Evolutionary conservation across 768 basidiomycete genomes (phyloP), one percentile per base, ranked within the genome.

Genomic region (Wakefieldia striispora): DNA sequence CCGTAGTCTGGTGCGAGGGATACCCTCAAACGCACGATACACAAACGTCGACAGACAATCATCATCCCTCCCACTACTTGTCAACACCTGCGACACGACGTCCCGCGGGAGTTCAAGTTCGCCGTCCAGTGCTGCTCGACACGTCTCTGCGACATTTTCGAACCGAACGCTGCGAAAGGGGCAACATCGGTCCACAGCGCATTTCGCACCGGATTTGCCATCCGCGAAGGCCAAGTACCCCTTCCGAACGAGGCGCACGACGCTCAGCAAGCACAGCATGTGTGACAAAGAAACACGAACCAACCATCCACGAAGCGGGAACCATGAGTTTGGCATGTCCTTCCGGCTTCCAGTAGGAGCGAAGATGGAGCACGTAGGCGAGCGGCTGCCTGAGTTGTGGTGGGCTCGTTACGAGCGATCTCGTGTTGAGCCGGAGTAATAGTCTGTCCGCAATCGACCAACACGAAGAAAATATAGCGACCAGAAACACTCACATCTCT

Each of bases 251-350:
- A n/a, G n/a, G 14, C 2, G 16, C 23, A 38, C 12, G 40, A 17
- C 5, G 17, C 12, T 54, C 5, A 48, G 40, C 31, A 31, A 37
- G n/a, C 24, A 12, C 6, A 14, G 33, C 31, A 14, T n/a, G 40
- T 35, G 37, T 12, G 8, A 34, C 31, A 37, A 24, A 16, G 26
- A 11, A 1, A 39, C 8, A 24, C 23, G 37, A 39, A 54, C 63
- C 1, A n/a, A 65, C 63, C 64, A 47, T 61, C 64, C 64, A 66
- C 42, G 45, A 51, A 7, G 55, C 38, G 29, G 64, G 62, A 0
- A 62, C 55, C 50, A 54, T 4, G 33, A 63, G 55, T n/a, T 57
- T 55, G 44, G 50, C 27, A 10, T 41, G 36, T 45, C 42, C 49
- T 36, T 55, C 40, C 4, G 59, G 56, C 36, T 27, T 52, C 64